These are phyloP conservation scores for Polytrichum commune DNA, from an alignment of 225 moss, liverwort and hornwort species.

Conservation along the genomic window DNA sequence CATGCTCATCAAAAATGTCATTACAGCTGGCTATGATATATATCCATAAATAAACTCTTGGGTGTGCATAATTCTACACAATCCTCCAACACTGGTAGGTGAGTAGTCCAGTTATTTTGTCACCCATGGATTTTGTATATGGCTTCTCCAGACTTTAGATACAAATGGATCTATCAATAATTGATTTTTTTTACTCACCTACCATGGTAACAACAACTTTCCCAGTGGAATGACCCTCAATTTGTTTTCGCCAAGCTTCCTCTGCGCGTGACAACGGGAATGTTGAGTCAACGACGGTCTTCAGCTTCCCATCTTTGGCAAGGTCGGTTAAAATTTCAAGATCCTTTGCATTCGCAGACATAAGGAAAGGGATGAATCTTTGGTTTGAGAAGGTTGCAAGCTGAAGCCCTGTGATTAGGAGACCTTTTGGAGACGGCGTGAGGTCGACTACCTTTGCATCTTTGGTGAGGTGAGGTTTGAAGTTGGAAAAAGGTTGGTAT, in stretches of 20 bases:
- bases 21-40: too few species aligned
- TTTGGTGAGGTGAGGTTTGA: constrained; percentile 40
- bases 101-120: too few species aligned
- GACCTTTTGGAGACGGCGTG: not conserved
- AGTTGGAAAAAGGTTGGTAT: constrained; percentile 14
- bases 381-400: constrained; percentile 31
- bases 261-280: constrained; percentile 34
- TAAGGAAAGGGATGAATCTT: constrained; percentile 15
- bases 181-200: not conserved
- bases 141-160: too few species aligned
- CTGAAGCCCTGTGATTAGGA: constrained; percentile 15
- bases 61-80: too few species aligned
- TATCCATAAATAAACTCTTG: too few species aligned
- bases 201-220: constrained; percentile 41
- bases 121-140: too few species aligned
- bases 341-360: constrained; percentile 20
- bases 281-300: constrained; percentile 43
- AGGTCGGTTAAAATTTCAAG: constrained; percentile 30
- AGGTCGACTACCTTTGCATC: constrained; percentile 39
- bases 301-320: constrained; percentile 46
- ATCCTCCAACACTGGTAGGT: too few species aligned
- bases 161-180: too few species aligned
- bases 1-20: too few species aligned
- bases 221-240: constrained; percentile 52
- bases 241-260: constrained; percentile 55